A percentile compares a stretch with the other conserved stretches of the same genome.
Conservation (phyloP, 2,329 filamentous ascomycete species). For the Ophiostoma quercus region DNA sequence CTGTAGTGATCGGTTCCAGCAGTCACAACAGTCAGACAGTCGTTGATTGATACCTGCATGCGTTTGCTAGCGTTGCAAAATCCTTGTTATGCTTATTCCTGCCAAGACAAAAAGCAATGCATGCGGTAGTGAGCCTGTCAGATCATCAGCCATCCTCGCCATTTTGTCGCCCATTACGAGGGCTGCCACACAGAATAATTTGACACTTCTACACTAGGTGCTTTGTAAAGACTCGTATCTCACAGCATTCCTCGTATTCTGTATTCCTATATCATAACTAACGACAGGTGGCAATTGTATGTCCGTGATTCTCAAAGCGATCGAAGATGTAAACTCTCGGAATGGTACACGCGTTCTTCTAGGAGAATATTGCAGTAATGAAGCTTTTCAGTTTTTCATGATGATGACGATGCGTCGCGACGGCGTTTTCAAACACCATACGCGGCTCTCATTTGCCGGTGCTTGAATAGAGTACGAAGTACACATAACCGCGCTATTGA, state of each 20-base stretch:
- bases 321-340: background rate
- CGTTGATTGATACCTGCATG: background rate
- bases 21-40: background rate
- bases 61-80: background rate
- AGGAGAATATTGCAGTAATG: background rate
- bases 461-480: background rate
- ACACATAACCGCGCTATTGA: background rate
- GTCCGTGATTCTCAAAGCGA: background rate
- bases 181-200: background rate
- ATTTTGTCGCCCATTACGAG: background rate
- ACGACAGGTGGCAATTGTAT: background rate
- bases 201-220: background rate
- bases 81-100: constrained; percentile 13
- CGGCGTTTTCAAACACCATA: background rate
- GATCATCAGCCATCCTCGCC: background rate
- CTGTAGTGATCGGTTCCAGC: background rate
- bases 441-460: background rate
- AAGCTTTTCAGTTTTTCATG: background rate
- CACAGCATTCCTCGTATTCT: background rate
- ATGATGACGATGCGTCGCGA: background rate
- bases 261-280: background rate
- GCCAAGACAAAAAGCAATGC: background rate
- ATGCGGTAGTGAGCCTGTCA: background rate
- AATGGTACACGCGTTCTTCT: background rate
- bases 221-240: background rate